Evolutionary conservation across 2,329 filamentous ascomycete species (phyloP), one percentile per base, ranked within the genome.

Genomic region (Fusarium longipes): DNA sequence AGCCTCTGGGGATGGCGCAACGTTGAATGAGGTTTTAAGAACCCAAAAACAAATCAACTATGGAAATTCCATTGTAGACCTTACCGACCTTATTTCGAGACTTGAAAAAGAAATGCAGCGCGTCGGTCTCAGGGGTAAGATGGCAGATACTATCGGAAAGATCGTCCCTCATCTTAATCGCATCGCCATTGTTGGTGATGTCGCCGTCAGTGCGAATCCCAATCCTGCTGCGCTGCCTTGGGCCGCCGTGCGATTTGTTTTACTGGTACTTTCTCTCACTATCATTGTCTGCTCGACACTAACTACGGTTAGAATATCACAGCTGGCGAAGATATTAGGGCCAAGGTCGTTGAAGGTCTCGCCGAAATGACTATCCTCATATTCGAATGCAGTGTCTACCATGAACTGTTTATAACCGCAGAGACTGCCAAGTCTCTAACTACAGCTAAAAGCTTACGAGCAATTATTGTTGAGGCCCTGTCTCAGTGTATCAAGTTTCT

Each of bases 381-480:
- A 10, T 57, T 54, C 4, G 48, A 57, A 4, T 57, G 48, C 24
- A 30, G 30, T 2, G 14, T 57, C 8, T 57, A 57, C 8, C 30
- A 38, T 3, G 38, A 40, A 10, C 10, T 57, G 3, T 27, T 43
- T 8, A 7, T 54, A 0, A 2, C 3, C 1, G 12, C 17, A 2
- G 14, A 12, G 17, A 17, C 8, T n/a, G 3, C 8, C 5, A 1
- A 12, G 1, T 1, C 17, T 8, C 3, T 22, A 24, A 5, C 24
- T 5, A 14, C 11, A 2, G 5, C 8, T 1, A 8, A 1, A 30
- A 6, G 12, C 4, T 57, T 0, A 6, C 33, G 20, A 1, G 6
- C 15, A 3, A 11, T 1, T 0, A 38, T 55, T 4, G 10, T 38
- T 2, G 32, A 54, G 2, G 14, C 14, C 0, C n/a, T 57, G 0